phyloP scores from a whole-genome alignment of 306 rosid genomes.

The Mimosa pudica region DNA sequence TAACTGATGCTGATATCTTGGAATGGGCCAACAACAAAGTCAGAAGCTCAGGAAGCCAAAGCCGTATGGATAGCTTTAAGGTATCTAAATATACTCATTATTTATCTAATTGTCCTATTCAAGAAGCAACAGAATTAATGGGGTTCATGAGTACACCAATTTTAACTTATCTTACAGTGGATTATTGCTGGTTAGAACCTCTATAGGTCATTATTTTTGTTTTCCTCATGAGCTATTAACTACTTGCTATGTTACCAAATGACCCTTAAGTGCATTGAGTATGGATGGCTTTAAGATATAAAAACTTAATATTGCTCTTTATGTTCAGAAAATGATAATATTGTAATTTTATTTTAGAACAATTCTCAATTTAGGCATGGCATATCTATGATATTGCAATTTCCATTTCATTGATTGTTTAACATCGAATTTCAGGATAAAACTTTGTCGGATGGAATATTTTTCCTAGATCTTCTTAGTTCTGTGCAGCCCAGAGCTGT shows the following conservation, averaged over 20 bases:
- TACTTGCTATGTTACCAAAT: not conserved
- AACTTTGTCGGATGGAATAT: slow-evolving; percentile 81
- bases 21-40: slow-evolving; percentile 95
- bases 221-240: not conserved
- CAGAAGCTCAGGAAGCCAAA: slow-evolving; percentile 70
- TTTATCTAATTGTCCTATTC: not conserved
- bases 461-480: slow-evolving; percentile 96
- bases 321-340: no score
- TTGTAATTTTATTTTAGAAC: no score
- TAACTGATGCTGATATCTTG: slow-evolving; percentile 83
- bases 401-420: slow-evolving; percentile 16
- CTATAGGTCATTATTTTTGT: not conserved
- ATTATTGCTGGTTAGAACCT: not conserved
- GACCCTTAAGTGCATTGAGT: not conserved
- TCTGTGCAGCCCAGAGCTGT: slow-evolving; percentile 89
- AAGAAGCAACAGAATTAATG: not conserved
- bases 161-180: not conserved
- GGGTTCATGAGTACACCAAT: not conserved
- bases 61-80: slow-evolving; percentile 82
- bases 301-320: no score
- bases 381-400: not conserved
- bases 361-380: not conserved
- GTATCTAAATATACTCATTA: slow-evolving; percentile 44
- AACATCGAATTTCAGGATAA: slow-evolving; percentile 64
- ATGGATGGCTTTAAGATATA: no score